These are phyloP conservation scores for Sporothrix dimorphospora DNA, from an alignment of 2,329 filamentous ascomycete species.

Conservation along the genomic window DNA sequence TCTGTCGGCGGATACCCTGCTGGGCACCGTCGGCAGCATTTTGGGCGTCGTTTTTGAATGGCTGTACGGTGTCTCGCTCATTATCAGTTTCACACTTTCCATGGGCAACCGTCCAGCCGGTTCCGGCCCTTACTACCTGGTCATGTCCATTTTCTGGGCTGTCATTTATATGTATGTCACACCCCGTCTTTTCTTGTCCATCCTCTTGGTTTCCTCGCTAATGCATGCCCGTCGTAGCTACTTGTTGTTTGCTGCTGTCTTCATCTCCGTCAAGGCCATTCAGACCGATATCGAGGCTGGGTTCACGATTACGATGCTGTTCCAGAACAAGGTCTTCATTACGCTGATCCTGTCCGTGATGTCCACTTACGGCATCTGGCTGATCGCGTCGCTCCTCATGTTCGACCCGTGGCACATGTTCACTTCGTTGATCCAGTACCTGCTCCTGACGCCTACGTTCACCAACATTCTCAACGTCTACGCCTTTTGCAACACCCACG, in stretches of 20 bases:
- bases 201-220: no score
- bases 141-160: constrained; percentile 98
- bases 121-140: constrained; percentile 90
- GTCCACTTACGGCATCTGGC: constrained; percentile 91
- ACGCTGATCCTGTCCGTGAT: constrained; percentile 90
- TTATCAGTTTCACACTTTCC: constrained; percentile 93
- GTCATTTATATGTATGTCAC: constrained; percentile 95
- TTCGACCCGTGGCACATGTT: constrained; percentile 99
- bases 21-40: constrained; percentile 77
- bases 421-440: constrained; percentile 92
- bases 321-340: constrained; percentile 88
- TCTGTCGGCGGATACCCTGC: constrained; percentile 67
- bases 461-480: constrained; percentile 99
- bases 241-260: constrained; percentile 91
- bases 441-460: constrained; percentile 92
- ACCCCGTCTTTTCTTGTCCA: no score
- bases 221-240: no score
- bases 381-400: constrained; percentile 89
- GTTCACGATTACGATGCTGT: constrained; percentile 73
- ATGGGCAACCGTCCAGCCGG: constrained; percentile 94
- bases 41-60: constrained; percentile 92
- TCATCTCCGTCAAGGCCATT: constrained; percentile 88
- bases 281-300: constrained; percentile 68
- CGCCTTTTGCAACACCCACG: constrained; percentile 80
- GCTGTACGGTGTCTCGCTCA: constrained; percentile 88